phyloP scores from a whole-genome alignment of 257 asterid genomes.

The Fraxinus americana region DNA sequence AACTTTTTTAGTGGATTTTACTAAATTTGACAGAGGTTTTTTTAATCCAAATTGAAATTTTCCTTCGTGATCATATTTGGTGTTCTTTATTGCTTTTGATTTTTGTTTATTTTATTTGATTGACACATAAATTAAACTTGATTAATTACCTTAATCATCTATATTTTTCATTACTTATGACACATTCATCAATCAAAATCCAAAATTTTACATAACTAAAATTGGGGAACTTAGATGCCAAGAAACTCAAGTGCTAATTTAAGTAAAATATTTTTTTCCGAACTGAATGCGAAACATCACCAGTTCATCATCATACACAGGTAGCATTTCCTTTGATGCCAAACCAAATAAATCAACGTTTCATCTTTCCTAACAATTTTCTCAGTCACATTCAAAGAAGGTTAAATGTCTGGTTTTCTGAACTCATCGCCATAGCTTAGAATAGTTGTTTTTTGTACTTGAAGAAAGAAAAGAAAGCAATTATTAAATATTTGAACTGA shows the following conservation, averaged over 20 bases:
- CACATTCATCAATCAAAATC: background rate
- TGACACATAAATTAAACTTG: too few relatives aligned
- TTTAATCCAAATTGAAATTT: too few relatives aligned
- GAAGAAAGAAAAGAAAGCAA: too few relatives aligned
- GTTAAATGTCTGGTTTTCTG: background rate
- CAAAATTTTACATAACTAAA: background rate
- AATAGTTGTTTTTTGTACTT: too few relatives aligned
- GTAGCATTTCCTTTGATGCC: background rate
- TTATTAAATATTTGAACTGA: too few relatives aligned
- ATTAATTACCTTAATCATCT: too few relatives aligned
- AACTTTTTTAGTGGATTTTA: too few relatives aligned
- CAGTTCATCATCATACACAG: background rate
- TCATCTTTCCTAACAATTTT: background rate
- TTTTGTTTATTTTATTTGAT: too few relatives aligned
- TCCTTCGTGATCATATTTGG: too few relatives aligned
- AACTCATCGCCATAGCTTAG: background rate
- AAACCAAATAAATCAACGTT: background rate
- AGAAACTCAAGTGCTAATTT: background rate
- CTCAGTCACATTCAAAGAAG: background rate
- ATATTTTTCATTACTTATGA: background rate
- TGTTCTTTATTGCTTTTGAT: too few relatives aligned
- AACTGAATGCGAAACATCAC: background rate
- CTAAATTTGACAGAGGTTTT: too few relatives aligned
- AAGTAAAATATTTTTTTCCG: background rate
- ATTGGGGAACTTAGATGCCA: background rate